Percentiles rank a stretch among this genome's conserved stretches.
Evolutionary conservation across 768 basidiomycete genomes (phyloP).

Genomic region (Panellus pusillus): DNA sequence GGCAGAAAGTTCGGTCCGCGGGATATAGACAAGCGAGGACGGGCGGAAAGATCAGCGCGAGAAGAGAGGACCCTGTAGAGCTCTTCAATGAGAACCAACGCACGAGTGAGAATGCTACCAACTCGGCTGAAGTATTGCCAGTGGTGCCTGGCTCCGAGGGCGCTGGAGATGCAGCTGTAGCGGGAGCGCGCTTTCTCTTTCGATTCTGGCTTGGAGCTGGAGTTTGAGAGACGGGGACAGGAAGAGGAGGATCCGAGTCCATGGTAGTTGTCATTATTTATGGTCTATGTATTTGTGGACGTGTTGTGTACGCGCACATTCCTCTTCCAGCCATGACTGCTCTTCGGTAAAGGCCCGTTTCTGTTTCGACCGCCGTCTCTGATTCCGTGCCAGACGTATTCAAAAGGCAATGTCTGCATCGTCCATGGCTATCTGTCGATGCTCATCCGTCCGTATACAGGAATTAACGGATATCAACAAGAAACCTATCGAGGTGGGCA

Average conservation of each 20-base stretch:
- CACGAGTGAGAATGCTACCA: constrained; percentile 15
- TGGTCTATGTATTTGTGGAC: neutral
- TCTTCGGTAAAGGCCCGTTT: constrained; percentile 34
- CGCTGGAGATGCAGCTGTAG: constrained; percentile 54
- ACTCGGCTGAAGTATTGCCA: constrained; percentile 39
- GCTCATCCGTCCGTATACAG: constrained; percentile 36
- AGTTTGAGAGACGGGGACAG: constrained; percentile 4
- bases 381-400: constrained; percentile 54
- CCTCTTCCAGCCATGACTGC: constrained; percentile 34
- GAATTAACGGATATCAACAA: constrained; percentile 63
- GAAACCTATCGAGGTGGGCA: constrained; percentile 62
- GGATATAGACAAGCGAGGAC: constrained; percentile 71
- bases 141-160: constrained; percentile 52
- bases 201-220: constrained; percentile 34
- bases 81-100: constrained; percentile 6
- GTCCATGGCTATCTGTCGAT: neutral
- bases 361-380: constrained; percentile 3
- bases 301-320: neutral
- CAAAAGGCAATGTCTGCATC: constrained; percentile 54
- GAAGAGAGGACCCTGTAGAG: constrained; percentile 52
- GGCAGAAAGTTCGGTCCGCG: constrained; percentile 72
- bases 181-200: constrained; percentile 59
- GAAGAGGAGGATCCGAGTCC: constrained; percentile 18
- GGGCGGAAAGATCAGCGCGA: constrained; percentile 66
- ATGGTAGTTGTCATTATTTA: neutral